Evolutionary conservation across 2,329 filamentous ascomycete species (phyloP), one percentile per base, ranked within the genome.

Genomic region (Arthroderma sp.): DNA sequence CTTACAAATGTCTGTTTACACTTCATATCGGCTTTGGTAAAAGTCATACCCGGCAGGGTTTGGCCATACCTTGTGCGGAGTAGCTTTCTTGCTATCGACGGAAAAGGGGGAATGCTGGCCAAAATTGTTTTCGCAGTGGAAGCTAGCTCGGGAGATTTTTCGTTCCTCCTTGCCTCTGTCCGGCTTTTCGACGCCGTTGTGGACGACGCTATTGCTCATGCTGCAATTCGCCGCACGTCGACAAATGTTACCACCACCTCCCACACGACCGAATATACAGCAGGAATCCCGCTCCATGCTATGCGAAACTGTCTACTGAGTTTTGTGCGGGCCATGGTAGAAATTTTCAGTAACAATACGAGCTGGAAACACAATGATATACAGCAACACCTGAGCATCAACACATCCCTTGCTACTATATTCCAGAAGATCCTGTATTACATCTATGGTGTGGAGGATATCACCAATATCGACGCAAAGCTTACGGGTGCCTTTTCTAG

Each of bases 1-100:
- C 71, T 93, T 29, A 71, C 81, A 1, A 73, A 88, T 40, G 78
- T 83, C 27, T 94, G 86, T 58, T 66, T 88, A 22, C 81, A 86
- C 43, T 95, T 96, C 56, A 68, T 94, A 33, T 75, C 83, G 53
- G 78, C 82, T 2, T 68, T 93, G 11, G 64, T 91, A 28, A 71
- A 74, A 6, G 54, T 83, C n/a, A 77, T 82, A 42, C 89, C 91
- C 0, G 83, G 83, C 46, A 75, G 88, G 48, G 80, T 94, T 4
- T 96, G 91, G 88, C 87, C 89, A 3, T 85, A 89, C 59, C 74
- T 98, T 55, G 78, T 82, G 3, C 79, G 86, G 46, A 93, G 86
- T 60, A 78, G 81, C 50, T 69, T 98, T 11, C 71, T 98, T 38
- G 83, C 83, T 53, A 76, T 80, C 4, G 81, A 86, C 52, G 80